These are phyloP conservation scores for Cladophialophora carrionii DNA, from an alignment of 2,329 filamentous ascomycete genomes.

Conservation along the genomic window DNA sequence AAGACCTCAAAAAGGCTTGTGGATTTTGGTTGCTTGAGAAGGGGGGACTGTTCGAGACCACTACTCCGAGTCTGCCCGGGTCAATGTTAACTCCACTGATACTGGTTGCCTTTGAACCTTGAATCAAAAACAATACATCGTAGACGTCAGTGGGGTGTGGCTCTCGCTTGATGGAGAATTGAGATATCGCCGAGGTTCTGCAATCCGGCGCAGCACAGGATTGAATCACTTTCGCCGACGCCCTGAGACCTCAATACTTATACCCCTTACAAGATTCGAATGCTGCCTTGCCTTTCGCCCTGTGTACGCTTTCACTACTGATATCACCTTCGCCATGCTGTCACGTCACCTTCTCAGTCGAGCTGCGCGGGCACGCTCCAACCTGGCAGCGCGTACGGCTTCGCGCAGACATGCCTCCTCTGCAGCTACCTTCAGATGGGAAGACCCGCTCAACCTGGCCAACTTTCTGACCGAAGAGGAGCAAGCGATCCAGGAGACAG, in stretches of 20 bases:
- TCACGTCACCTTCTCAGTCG: slow-evolving; percentile 30
- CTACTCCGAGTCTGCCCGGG: too few species aligned
- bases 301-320: background rate
- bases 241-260: background rate
- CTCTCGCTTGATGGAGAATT: background rate
- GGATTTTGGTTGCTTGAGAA: background rate
- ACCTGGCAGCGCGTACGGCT: slow-evolving; percentile 2
- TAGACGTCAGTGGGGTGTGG: background rate
- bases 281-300: background rate
- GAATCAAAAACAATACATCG: background rate
- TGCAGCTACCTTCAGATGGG: slow-evolving; percentile 73
- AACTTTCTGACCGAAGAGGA: slow-evolving; percentile 88
- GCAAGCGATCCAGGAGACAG: slow-evolving; percentile 83
- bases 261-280: background rate
- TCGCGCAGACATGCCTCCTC: slow-evolving; percentile 34
- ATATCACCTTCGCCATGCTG: slow-evolving; percentile 26
- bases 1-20: background rate
- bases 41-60: background rate
- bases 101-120: background rate
- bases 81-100: background rate
- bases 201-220: background rate
- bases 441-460: slow-evolving; percentile 78
- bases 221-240: slow-evolving; percentile 15
- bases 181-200: slow-evolving; percentile 17
- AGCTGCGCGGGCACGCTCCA: slow-evolving; percentile 25